Conservation (phyloP, 208 protist genomes). For the Sergeia podlipaevii region DNA sequence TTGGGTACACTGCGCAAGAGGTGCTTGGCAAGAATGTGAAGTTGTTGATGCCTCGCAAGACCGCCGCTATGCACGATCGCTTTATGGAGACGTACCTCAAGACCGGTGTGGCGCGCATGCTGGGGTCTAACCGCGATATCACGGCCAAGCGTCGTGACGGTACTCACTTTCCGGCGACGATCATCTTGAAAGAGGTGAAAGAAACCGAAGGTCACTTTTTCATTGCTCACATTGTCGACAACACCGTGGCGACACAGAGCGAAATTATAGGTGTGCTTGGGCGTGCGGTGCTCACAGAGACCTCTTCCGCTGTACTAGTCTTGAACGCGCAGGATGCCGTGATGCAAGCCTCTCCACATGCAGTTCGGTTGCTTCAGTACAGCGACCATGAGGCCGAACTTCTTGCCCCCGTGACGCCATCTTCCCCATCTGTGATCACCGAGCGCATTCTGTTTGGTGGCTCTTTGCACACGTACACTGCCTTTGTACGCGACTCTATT, state of each 20-base stretch:
- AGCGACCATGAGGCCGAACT: too few relatives aligned
- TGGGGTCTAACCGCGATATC: slow-evolving; percentile 14
- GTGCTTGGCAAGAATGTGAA: slow-evolving; percentile 33
- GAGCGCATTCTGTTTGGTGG: too few relatives aligned
- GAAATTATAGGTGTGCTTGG: slow-evolving; percentile 5
- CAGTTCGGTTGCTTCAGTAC: background rate
- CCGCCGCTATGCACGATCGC: slow-evolving; percentile 27
- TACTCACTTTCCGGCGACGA: slow-evolving; percentile 4
- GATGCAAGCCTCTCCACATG: background rate
- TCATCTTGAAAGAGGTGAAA: slow-evolving; percentile 14
- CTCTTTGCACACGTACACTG: too few relatives aligned
- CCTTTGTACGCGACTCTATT: too few relatives aligned
- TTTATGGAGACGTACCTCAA: slow-evolving; percentile 31
- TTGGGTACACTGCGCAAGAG: slow-evolving; percentile 25
- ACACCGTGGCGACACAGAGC: background rate
- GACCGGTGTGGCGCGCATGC: slow-evolving; percentile 22
- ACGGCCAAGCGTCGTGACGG: slow-evolving; percentile 17
- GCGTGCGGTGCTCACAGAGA: background rate
- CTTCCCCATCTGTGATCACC: too few relatives aligned
- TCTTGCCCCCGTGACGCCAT: too few relatives aligned
- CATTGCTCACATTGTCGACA: slow-evolving; percentile 16
- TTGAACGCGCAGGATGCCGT: slow-evolving; percentile 6
- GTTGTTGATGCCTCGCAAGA: slow-evolving; percentile 38
- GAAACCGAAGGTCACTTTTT: slow-evolving; percentile 11
- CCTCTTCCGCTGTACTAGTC: slow-evolving; percentile 1